Percentiles rank a stretch among this genome's conserved stretches.
Conservation (phyloP, 306 rosid genomes). For the Abrus pulchellus region DNA sequence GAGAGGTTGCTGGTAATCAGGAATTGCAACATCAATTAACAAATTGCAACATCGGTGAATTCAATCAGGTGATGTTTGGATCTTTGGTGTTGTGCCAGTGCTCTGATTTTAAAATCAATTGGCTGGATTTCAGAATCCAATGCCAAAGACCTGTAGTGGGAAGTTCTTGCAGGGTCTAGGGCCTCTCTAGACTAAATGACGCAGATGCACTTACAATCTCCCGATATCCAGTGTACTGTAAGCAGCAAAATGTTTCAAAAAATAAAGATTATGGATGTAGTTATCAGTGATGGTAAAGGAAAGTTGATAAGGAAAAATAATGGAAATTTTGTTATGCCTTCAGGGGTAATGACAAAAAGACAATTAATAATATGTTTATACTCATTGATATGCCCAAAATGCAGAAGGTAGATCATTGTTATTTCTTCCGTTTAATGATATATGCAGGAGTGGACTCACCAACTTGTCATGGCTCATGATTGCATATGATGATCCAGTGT, state of each 20-base stretch:
- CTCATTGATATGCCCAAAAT: neutral
- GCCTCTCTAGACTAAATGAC: neutral
- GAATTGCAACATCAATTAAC: neutral
- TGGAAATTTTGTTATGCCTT: neutral
- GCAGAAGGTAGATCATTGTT: neutral
- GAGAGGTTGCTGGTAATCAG: neutral
- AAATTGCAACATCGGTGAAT: slow-evolving; percentile 25
- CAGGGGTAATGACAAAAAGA: neutral
- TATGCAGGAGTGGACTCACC: slow-evolving; percentile 53
- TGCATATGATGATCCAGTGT: slow-evolving; percentile 76
- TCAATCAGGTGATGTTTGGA: neutral
- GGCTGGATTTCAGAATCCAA: neutral
- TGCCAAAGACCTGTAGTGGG: neutral
- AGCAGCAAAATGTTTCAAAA: neutral
- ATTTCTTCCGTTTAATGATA: slow-evolving; percentile 8
- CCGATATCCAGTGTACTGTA: slow-evolving; percentile 25
- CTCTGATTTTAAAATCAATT: slow-evolving; percentile 5
- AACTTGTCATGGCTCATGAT: slow-evolving; percentile 55
- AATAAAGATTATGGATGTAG: neutral
- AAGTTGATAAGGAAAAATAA: neutral
- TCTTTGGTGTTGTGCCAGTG: neutral
- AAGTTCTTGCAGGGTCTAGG: neutral
- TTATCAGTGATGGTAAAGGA: neutral
- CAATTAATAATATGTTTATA: neutral
- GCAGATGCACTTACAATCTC: neutral